Evolutionary conservation across 139 green algal genomes (phyloP).

Genomic region (Micractinium conductrix): DNA sequence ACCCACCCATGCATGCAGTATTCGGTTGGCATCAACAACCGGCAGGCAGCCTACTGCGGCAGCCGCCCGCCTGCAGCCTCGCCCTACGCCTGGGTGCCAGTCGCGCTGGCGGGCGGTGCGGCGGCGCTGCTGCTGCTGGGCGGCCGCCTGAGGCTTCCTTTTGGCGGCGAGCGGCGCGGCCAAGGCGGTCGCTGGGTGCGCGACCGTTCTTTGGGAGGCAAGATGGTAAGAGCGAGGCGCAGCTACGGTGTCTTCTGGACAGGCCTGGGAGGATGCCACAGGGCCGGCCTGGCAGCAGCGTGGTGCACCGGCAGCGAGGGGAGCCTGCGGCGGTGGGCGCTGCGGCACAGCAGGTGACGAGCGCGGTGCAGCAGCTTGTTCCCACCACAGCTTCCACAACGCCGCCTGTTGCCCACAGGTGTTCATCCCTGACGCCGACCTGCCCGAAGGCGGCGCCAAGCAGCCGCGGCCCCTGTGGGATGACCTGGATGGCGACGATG

Average conservation of each 20-base stretch:
- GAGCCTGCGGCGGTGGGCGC: too few relatives aligned
- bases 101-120: not conserved
- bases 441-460: conserved; percentile 1
- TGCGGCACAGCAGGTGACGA: too few relatives aligned
- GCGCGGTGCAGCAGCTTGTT: too few relatives aligned
- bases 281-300: too few relatives aligned
- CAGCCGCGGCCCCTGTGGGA: conserved; percentile 6
- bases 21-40: conserved; percentile 15
- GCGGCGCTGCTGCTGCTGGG: conserved; percentile 1
- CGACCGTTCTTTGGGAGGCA: conserved; percentile 57
- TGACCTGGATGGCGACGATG: not conserved
- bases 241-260: too few relatives aligned
- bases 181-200: conserved; percentile 46
- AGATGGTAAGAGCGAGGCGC: too few relatives aligned
- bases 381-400: too few relatives aligned
- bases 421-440: conserved; percentile 22
- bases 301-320: too few relatives aligned
- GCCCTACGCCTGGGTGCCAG: not conserved
- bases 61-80: not conserved
- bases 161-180: not conserved
- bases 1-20: not conserved
- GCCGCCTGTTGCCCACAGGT: too few relatives aligned
- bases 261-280: too few relatives aligned
- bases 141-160: not conserved
- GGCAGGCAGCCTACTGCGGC: not conserved